These are phyloP conservation scores for Mentha longifolia DNA, from an alignment of 257 asterid genomes.

Conservation along the genomic window DNA sequence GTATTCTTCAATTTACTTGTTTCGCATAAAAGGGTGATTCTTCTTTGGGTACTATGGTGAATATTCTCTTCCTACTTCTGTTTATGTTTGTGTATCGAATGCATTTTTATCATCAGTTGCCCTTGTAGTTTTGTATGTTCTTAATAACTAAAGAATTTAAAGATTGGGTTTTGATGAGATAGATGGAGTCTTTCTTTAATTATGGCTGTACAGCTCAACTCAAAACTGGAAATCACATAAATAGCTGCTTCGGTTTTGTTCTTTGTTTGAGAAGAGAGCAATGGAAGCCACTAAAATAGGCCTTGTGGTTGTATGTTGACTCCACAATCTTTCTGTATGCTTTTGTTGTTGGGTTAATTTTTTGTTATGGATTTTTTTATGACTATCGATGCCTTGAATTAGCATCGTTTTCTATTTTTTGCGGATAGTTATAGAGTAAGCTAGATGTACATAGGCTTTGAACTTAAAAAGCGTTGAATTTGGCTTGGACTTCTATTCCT, in stretches of 20 bases:
- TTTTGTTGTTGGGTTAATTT: not conserved
- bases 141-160: not conserved
- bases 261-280: not conserved
- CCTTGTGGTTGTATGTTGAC: not conserved
- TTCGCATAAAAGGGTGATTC: not conserved
- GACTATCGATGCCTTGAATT: not conserved
- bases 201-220: not conserved
- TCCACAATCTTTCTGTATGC: not conserved
- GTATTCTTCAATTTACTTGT: not conserved
- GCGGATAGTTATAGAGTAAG: too few species aligned
- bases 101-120: not conserved
- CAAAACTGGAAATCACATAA: constrained; percentile 1
- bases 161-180: not conserved
- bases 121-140: not conserved
- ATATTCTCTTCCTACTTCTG: not conserved
- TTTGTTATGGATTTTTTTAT: not conserved
- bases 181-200: not conserved
- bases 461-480: too few species aligned
- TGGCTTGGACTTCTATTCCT: not conserved
- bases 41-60: not conserved
- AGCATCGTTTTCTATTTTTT: too few species aligned
- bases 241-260: not conserved
- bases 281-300: not conserved
- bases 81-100: not conserved
- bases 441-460: too few species aligned